Evolutionary conservation across 1,139 yeast genomes (phyloP), one percentile per base, ranked within the genome.

Genomic region (Candida glucosophila): DNA sequence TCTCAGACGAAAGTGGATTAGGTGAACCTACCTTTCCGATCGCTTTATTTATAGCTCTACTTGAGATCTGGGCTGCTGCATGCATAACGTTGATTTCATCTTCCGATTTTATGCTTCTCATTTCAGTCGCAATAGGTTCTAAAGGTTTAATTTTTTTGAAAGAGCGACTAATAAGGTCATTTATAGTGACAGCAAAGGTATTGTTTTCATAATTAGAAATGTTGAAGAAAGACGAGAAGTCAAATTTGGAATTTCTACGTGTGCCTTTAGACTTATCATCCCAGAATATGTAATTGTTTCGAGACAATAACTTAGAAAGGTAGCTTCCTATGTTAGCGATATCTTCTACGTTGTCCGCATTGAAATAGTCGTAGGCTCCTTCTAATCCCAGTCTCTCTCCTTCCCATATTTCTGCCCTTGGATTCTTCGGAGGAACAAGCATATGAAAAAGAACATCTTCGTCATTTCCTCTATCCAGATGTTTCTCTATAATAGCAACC

Each of bases 351-450:
- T 65, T 63, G 48, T 86, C 97, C 3, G 95, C 95, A 49, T 88
- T 90, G 57, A 90, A 90, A 25, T 77, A 70, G 26, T 83, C 88
- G 28, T 56, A 58, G 1, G 81, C 95, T 8, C 94, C 95, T 25
- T 76, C 73, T 5, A 78, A 65, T 2, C 99, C 99, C 20, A 93
- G 78, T 40, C 94, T 68, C 22, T 73, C 77, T 6, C 99, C 99
- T 43, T 88, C 96, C 99, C 99, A 90, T 35, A 79, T 72, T 50
- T 90, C 98, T 16, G 71, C 73, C 25, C 60, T 60, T 5, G 73
- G 68, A 46, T 88, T 79, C 42, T 77, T 77, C n/a, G 83, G 85
- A 2, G 90, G 95, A 5, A 88, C 95, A 29, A 86, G 58, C 78
- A 92, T 71, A 42, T 81, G 92, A 30, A 81, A 68, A 2, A 66